phyloP scores from a whole-genome alignment of 305 asterid genomes.

The Salvia sclarea region DNA sequence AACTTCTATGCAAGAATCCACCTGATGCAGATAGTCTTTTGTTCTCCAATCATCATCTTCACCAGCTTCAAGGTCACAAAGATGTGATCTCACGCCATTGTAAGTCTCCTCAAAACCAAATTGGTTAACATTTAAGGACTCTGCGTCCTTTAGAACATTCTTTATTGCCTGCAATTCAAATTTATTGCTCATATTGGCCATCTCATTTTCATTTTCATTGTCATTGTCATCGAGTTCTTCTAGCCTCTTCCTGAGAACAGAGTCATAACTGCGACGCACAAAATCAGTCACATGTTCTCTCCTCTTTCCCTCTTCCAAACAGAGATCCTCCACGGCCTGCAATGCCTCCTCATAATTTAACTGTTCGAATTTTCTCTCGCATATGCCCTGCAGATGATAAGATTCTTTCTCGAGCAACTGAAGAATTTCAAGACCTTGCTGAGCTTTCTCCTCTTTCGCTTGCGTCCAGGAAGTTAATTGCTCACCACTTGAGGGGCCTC shows the following conservation, averaged over 20 bases:
- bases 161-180: slow-evolving; percentile 85
- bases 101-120: slow-evolving; percentile 77
- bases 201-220: slow-evolving; percentile 48
- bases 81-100: slow-evolving; percentile 63
- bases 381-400: slow-evolving; percentile 68
- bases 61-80: slow-evolving; percentile 79
- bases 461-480: slow-evolving; percentile 67
- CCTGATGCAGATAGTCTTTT: slow-evolving; percentile 72
- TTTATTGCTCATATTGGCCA: slow-evolving; percentile 46
- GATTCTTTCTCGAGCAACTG: slow-evolving; percentile 84
- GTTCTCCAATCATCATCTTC: slow-evolving; percentile 79
- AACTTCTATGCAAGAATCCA: slow-evolving; percentile 82
- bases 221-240: slow-evolving; percentile 69
- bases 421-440: slow-evolving; percentile 68
- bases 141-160: slow-evolving; percentile 84
- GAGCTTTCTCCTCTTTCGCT: slow-evolving; percentile 66
- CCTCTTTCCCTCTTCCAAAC: slow-evolving; percentile 82
- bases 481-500: slow-evolving; percentile 73
- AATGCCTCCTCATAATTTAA: slow-evolving; percentile 80
- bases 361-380: slow-evolving; percentile 88
- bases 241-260: slow-evolving; percentile 68
- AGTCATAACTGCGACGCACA: slow-evolving; percentile 62
- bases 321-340: slow-evolving; percentile 81
- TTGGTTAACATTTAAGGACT: slow-evolving; percentile 65
- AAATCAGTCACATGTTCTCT: slow-evolving; percentile 62